These are phyloP conservation scores for Trametes gibbosa DNA, from an alignment of 768 basidiomycete genomes.

Conservation along the genomic window DNA sequence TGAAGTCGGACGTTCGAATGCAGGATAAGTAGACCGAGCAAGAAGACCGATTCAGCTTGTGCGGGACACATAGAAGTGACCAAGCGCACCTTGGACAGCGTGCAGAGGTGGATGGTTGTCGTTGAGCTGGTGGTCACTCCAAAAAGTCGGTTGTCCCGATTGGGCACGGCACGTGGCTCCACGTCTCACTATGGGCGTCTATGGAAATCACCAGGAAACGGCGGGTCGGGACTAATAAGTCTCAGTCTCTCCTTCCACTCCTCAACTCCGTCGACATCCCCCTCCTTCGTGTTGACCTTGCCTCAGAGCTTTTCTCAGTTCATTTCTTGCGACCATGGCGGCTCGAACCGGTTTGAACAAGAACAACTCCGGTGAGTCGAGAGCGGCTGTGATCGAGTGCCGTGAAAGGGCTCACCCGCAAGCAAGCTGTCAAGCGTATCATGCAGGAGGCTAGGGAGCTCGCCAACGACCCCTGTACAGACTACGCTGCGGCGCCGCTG, in stretches of 20 bases:
- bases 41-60: neutral
- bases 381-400: neutral
- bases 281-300: neutral
- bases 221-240: neutral
- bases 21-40: too few relatives aligned
- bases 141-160: slow-evolving; percentile 5
- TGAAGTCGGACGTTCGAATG: too few relatives aligned
- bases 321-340: slow-evolving; percentile 22
- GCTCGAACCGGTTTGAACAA: slow-evolving; percentile 59
- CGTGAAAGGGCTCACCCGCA: slow-evolving; percentile 5
- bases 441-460: slow-evolving; percentile 95
- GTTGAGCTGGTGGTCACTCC: slow-evolving; percentile 1
- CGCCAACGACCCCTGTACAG: slow-evolving; percentile 77
- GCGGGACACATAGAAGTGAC: neutral
- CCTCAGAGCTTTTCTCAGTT: neutral
- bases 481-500: slow-evolving; percentile 77
- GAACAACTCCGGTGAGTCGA: slow-evolving; percentile 77
- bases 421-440: slow-evolving; percentile 87
- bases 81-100: slow-evolving; percentile 9
- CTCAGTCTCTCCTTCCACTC: neutral
- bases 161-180: slow-evolving; percentile 15
- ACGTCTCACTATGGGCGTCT: slow-evolving; percentile 14
- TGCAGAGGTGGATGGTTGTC: neutral
- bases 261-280: neutral
- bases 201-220: slow-evolving; percentile 19